Evolutionary conservation across 495 filamentous ascomycete genomes (phyloP), one percentile per base, ranked within the genome.

Genomic region (Penicillium macrosclerotiorum): DNA sequence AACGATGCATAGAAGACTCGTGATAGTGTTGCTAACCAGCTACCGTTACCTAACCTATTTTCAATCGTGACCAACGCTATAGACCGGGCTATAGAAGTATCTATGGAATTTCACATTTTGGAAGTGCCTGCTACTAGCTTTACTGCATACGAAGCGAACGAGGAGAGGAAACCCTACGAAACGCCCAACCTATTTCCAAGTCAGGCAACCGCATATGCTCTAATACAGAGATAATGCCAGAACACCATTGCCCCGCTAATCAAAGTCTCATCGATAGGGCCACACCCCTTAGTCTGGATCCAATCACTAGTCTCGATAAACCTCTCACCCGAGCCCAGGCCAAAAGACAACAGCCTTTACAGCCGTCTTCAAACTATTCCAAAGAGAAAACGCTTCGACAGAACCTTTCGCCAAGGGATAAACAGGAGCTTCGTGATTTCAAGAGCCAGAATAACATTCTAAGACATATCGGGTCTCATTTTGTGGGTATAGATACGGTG

Each of bases 361-460:
- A 19, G 30, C n/a, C 37, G 19, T 14, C 6, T 33, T 1, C n/a
- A 29, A 33, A 30, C 24, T 2, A 35, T 37, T 17, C 25, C 22
- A 31, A 26, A 1, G 18, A 24, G 4, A 16, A 14, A 8, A 42
- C 26, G 5, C 31, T 25, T 8, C 37, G 24, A 26, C n/a, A 47
- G 23, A 47, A 30, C 13, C 37, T 52, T 13, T 42, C 42, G 2
- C 14, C 37, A 42, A 47, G 27, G 23, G 43, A 43, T 4, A 42
- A 42, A 42, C 37, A 37, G n/a, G 43, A 47, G 24, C 14, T 52
- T 11, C 25, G 20, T 47, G 42, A 37, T 29, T 19, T 52, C 23
- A 46, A 52, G 37, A 42, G 37, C 9, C 41, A 45, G 29, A 51
- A 45, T 35, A 13, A 20, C 26, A 45, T 42, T 25, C 36, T 45